Conservation (phyloP, 1,284 basidiomycete genomes). For the Puccinia triticina region DNA sequence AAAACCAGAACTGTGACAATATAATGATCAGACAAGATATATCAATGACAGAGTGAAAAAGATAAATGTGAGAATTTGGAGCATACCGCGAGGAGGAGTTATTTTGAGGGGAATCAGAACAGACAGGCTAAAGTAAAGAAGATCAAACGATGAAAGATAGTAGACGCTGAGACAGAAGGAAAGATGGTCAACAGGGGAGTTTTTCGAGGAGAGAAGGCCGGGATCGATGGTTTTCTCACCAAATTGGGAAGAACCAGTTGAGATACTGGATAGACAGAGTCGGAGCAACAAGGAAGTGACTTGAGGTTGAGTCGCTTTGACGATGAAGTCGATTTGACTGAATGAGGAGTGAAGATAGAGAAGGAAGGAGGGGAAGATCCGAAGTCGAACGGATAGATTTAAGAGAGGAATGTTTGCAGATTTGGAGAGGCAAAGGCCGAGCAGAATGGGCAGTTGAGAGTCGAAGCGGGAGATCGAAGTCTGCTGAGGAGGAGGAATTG, state of each 20-base stretch:
- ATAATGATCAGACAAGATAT: too few relatives aligned
- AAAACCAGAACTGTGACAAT: too few relatives aligned
- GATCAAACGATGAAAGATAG: not conserved
- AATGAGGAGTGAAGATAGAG: not conserved
- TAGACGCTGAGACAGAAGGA: not conserved
- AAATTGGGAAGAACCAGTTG: not conserved
- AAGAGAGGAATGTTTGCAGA: not conserved
- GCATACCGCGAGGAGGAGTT: not conserved
- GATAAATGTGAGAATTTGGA: too few relatives aligned
- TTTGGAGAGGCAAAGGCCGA: not conserved
- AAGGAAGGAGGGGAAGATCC: not conserved
- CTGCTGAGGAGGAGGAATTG: too few relatives aligned
- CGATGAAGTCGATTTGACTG: not conserved
- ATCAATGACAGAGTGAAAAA: too few relatives aligned
- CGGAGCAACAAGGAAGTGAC: not conserved
- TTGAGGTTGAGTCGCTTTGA: not conserved
- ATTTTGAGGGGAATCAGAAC: not conserved
- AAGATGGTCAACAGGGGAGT: not conserved
- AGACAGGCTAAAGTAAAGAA: not conserved
- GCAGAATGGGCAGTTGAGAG: too few relatives aligned
- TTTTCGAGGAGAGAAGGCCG: not conserved
- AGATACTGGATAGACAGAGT: not conserved
- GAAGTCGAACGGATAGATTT: not conserved
- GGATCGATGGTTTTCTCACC: not conserved
- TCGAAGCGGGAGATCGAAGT: too few relatives aligned